Evolutionary conservation across 1,139 yeast species (phyloP), one percentile per base, ranked within the genome.

Genomic region (Zygosaccharomyces pseudobailii): DNA sequence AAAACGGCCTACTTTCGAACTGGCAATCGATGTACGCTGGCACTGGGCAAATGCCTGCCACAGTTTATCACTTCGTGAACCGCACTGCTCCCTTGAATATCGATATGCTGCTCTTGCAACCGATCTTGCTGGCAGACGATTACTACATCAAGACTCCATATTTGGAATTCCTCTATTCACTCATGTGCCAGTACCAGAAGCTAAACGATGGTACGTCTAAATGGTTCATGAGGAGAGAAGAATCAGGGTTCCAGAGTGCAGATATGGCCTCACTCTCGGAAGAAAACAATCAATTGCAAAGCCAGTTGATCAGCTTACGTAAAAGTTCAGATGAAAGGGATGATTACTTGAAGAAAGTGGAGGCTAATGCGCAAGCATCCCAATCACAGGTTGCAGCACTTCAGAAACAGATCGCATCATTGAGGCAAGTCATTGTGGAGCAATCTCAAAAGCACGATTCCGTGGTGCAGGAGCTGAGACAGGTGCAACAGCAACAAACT

Each of bases 91-190:
- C 59, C 3, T 42, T 87, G 49, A 80, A 83, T 52, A 72, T 85
- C 42, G 97, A 89, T 66, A 73, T 88, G 61, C 71, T 88, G 42
- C 70, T 89, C 48, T 73, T 89, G 51, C 95, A 88, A 63, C 96
- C 96, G 3, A 89, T 89, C 49, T 71, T 89, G 47, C 71, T 88
- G 50, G 95, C 94, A 17, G 96, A 88, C 67, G 96, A 88, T 64
- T 78, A 79, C 61, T 83, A 86, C 40, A 82, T 88, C 46, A 83
- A 87, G 63, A 87, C 96, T 1, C 96, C 97, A 3, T 89, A 89
- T 63, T 74, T 89, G 66, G 97, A 89, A 67, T 87, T 87, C 59
- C 71, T 87, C 50, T 89, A 87, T 64, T 88, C 96, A 3, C 78
- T 84, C 50, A 72, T 87, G 73, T 82, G 87, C 55, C 95, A 86